Evolutionary conservation across 2,329 filamentous ascomycete species (phyloP).

Genomic region (Venturia effusa): DNA sequence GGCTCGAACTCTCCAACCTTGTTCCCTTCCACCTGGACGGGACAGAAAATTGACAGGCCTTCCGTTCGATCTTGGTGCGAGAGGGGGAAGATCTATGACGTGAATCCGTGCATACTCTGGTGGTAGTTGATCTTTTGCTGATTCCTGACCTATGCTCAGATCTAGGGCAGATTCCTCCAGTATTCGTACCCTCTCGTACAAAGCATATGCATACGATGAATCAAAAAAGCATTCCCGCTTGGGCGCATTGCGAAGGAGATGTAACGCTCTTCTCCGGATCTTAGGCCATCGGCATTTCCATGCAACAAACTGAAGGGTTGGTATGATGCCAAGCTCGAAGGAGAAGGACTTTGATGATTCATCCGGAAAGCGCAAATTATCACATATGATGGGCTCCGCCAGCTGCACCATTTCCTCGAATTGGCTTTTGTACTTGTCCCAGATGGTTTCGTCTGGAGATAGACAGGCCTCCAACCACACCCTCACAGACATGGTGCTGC

Average conservation of each 20-base stretch:
- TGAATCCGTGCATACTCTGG: not conserved
- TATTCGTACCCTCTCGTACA: not conserved
- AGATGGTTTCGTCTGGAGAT: not conserved
- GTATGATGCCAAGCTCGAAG: slow-evolving; percentile 3
- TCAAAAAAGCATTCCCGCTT: slow-evolving; percentile 5
- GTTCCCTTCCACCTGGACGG: not conserved
- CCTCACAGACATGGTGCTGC: not conserved
- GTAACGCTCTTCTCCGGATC: not conserved
- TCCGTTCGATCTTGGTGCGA: not conserved
- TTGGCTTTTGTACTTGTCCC: not conserved
- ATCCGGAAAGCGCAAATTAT: not conserved
- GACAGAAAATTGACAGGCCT: not conserved
- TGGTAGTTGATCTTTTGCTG: not conserved
- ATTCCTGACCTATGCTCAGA: not conserved
- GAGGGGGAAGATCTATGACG: slow-evolving; percentile 2
- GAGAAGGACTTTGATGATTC: not conserved
- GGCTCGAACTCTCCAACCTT: not conserved
- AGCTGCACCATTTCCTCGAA: not conserved
- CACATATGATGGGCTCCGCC: not conserved
- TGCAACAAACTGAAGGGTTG: slow-evolving; percentile 1
- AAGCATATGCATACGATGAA: not conserved
- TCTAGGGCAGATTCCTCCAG: not conserved
- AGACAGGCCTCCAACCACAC: not conserved
- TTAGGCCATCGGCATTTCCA: slow-evolving; percentile 6
- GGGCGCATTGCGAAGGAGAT: not conserved